Evolutionary conservation across 768 basidiomycete species (phyloP), one percentile per base, ranked within the genome.

Genomic region (Kwoniella sp.): DNA sequence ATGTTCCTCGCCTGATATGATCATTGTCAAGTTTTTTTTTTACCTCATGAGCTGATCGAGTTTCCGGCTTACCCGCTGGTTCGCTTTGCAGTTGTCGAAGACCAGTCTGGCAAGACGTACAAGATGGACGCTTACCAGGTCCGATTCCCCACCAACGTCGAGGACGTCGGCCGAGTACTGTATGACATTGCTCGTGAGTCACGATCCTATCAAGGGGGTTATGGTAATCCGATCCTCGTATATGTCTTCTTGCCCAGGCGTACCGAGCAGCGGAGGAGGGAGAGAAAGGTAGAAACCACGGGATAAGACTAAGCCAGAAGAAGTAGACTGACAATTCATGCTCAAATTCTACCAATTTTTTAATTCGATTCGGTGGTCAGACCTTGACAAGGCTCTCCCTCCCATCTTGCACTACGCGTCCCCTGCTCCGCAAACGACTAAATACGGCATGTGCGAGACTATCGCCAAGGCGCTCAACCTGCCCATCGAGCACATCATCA

Each of bases 41-140:
- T 20, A 2, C 4, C 11, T 58, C n/a, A 22, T 58, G 8, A 45
- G 9, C 50, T 52, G 25, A 52, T 41, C 20, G n/a, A n/a, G n/a
- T n/a, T n/a, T n/a, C n/a, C n/a, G n/a, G n/a, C n/a, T n/a, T n/a
- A n/a, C n/a, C 31, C 5, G 23, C 28, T 12, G 17, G 4, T 17
- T 34, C 20, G 30, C 28, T 31, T 51, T 2, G 9, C 48, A 78
- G 76, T 95, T 34, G 91, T 96, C 0, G 83, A 87, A 66, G 91
- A 94, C 75, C 90, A 90, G 71, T 90, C 89, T 4, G 91, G 90
- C 1, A 93, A 93, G 82, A 83, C 82, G 37, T 93, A 93, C 83
- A 92, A 88, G 79, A 97, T 97, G 95, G 95, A 99, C 77, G 89
- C 95, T 79, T 95, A 88, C 77, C 93, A 92, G 26, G 91, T 89